These are phyloP conservation scores for Amanita jacksonii DNA, from an alignment of 768 basidiomycete genomes.

Conservation along the genomic window DNA sequence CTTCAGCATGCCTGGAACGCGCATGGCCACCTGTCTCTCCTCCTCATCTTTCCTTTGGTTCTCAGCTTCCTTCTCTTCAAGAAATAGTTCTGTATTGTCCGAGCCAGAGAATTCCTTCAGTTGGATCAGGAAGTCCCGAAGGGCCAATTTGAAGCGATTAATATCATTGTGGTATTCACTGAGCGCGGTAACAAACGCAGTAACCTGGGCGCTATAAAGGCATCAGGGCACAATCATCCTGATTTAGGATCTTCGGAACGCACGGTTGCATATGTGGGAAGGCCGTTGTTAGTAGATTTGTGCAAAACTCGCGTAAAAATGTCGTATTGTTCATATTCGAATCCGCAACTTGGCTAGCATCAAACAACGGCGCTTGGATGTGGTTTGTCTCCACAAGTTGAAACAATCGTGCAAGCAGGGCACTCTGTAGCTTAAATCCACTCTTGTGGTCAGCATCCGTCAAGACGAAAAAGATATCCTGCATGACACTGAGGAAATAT, in stretches of 20 bases:
- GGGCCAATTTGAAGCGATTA: conserved; percentile 85
- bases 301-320: conserved; percentile 81
- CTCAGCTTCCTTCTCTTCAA: conserved; percentile 93
- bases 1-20: conserved; percentile 97
- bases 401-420: conserved; percentile 90
- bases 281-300: conserved; percentile 75
- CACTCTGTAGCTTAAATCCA: conserved; percentile 91
- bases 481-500: conserved; percentile 87
- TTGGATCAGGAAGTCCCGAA: conserved; percentile 96
- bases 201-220: conserved; percentile 51
- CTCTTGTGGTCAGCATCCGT: conserved; percentile 99
- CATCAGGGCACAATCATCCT: conserved; percentile 1
- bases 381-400: conserved; percentile 77
- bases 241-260: conserved; percentile 18
- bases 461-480: conserved; percentile 95
- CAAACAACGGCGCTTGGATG: conserved; percentile 78
- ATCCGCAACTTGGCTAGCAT: conserved; percentile 62
- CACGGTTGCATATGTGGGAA: conserved; percentile 91
- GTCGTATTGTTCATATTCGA: conserved; percentile 65
- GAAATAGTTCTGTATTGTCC: conserved; percentile 84
- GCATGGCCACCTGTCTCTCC: conserved; percentile 82
- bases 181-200: conserved; percentile 57
- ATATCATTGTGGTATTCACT: conserved; percentile 70
- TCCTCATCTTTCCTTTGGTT: conserved; percentile 65
- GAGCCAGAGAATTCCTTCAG: conserved; percentile 91